Base-by-base conservation (phyloP, 805 yeast species). In the Saturnispora zaruensis region DNA sequence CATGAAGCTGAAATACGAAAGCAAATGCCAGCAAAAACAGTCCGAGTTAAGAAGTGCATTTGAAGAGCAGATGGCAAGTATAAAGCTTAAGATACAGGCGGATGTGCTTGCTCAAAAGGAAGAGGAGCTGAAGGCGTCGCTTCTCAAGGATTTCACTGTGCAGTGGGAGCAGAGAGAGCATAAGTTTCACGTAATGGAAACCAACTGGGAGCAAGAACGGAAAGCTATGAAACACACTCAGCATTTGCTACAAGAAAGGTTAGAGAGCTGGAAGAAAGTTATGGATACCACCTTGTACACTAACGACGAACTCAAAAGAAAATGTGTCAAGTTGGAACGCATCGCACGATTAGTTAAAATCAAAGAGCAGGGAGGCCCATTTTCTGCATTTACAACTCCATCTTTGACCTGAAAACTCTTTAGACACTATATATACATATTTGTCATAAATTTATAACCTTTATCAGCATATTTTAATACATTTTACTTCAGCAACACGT, bases 261-360 rank as follows among this genome's bases (percentile, higher is more conserved):
- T 46, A 8, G 28, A 46, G 18, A 14, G 20, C 21, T 46, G 49
- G 49, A 25, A 42, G 14, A n/a, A 14, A n/a, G 16, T 24, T 5
- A 46, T 46, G 23, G 44, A 38, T n/a, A 24, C 20, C 3, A 21
- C 40, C 9, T 18, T 24, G n/a, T 11, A 40, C 8, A 16, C 30
- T 16, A 38, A 46, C 24, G n/a, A 24, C 8, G 25, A 14, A 8
- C 25, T 53, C 7, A 16, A 37, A 18, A 25, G 3, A 9, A 50
- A 50, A 34, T 53, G 51, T 23, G 32, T 26, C 3, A 56, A 60
- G 37, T 46, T 61, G 4, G 58, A 56, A 30, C 53, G 57, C 32
- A 54, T 62, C n/a, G 54, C 56, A 18, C 59, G 57, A 25, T 49
- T 62, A 30, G 49, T 57, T n/a, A 53, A 48, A 45, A n/a, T 53